A percentile compares a stretch with the other conserved stretches of the same genome.
Evolutionary conservation across 2,329 filamentous ascomycete species (phyloP).

Genomic region (Phialophora verrucosa): DNA sequence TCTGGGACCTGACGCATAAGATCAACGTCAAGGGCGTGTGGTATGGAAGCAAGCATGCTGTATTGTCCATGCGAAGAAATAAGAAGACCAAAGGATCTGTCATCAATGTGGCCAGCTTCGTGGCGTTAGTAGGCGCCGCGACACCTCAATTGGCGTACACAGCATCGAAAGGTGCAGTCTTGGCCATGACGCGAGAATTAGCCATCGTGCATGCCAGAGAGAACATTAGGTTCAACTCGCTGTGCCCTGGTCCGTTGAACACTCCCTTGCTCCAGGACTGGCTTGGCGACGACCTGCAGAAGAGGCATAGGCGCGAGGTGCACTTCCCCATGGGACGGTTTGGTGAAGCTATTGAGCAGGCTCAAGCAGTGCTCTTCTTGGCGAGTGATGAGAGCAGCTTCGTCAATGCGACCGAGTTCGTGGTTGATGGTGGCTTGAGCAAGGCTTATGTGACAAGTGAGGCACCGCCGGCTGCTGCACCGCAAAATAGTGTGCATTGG

Average conservation of each 20-base stretch:
- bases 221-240: constrained; percentile 84
- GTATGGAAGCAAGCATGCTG: constrained; percentile 92
- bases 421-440: constrained; percentile 94
- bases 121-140: constrained; percentile 39
- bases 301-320: constrained; percentile 81
- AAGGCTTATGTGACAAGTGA: constrained; percentile 79
- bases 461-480: constrained; percentile 60
- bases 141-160: constrained; percentile 70
- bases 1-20: constrained; percentile 91
- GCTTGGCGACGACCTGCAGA: constrained; percentile 83
- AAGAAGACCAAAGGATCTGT: constrained; percentile 73
- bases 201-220: constrained; percentile 89
- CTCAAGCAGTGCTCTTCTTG: constrained; percentile 84
- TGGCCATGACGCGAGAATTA: constrained; percentile 87
- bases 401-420: constrained; percentile 88
- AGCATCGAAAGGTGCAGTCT: constrained; percentile 88
- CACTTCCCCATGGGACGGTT: constrained; percentile 90
- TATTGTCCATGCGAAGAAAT: constrained; percentile 78
- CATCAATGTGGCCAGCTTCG: constrained; percentile 41
- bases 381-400: constrained; percentile 89
- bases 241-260: constrained; percentile 91
- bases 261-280: constrained; percentile 91
- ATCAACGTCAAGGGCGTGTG: constrained; percentile 99
- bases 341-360: constrained; percentile 92
- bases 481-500: constrained; percentile 50